Conservation (phyloP, 2,329 filamentous ascomycete genomes). For the Cryphonectria radicalis region DNA sequence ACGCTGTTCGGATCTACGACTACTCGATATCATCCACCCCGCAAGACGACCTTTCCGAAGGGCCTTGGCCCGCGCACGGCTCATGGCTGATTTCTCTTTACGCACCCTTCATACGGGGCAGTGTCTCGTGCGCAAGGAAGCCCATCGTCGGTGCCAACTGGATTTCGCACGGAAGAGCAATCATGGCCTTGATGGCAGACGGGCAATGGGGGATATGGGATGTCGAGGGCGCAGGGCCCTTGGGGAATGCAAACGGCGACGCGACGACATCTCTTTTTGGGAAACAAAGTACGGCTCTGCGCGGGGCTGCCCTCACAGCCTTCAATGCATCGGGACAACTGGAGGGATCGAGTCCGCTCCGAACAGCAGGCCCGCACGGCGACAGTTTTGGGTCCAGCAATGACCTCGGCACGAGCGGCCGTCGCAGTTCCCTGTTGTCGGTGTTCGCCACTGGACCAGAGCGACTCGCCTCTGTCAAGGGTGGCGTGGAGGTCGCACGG, state of each 20-base stretch:
- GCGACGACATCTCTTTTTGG: slow-evolving; percentile 51
- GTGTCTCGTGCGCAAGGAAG: slow-evolving; percentile 53
- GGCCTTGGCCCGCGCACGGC: slow-evolving; percentile 60
- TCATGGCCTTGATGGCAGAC: slow-evolving; percentile 63
- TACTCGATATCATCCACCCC: slow-evolving; percentile 58
- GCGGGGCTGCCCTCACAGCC: slow-evolving; percentile 60
- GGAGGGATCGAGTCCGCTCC: slow-evolving; percentile 61
- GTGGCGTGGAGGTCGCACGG: slow-evolving; percentile 56
- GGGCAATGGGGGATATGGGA: slow-evolving; percentile 73
- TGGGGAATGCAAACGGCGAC: slow-evolving; percentile 33
- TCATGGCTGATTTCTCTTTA: slow-evolving; percentile 69
- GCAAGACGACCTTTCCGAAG: slow-evolving; percentile 54
- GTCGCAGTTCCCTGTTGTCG: slow-evolving; percentile 35
- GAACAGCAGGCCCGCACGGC: slow-evolving; percentile 47
- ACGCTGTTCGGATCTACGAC: slow-evolving; percentile 66
- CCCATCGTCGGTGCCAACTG: slow-evolving; percentile 65
- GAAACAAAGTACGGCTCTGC: slow-evolving; percentile 56
- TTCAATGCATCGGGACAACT: slow-evolving; percentile 64
- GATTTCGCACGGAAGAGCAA: slow-evolving; percentile 63
- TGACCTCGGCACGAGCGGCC: slow-evolving; percentile 30
- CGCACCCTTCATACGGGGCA: slow-evolving; percentile 56
- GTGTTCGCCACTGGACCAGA: slow-evolving; percentile 51
- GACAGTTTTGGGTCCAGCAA: slow-evolving; percentile 29
- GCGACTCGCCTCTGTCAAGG: slow-evolving; percentile 55
- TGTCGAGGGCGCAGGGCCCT: slow-evolving; percentile 60